These are phyloP conservation scores for Ogataea philodendri DNA, from an alignment of 805 yeast species.

Conservation along the genomic window DNA sequence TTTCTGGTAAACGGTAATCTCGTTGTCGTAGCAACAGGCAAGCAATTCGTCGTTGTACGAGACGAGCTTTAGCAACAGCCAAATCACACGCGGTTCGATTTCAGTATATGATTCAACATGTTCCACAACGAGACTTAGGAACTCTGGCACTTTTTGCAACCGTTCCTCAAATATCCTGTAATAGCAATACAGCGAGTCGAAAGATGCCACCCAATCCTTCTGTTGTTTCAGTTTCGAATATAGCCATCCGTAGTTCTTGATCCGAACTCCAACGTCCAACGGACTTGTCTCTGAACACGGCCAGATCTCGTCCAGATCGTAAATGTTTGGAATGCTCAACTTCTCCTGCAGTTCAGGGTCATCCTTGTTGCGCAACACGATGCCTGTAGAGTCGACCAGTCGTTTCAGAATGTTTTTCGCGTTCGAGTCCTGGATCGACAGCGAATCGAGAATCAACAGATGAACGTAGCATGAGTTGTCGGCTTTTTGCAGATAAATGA, in stretches of 20 bases:
- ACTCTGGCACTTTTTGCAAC: conserved; percentile 18
- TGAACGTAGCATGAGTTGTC: conserved; percentile 52
- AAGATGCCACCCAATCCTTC: conserved; percentile 3
- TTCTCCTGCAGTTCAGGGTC: conserved; percentile 13
- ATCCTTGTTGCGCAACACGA: conserved; percentile 13
- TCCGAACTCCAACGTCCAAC: conserved; percentile 17
- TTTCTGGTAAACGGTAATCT: conserved; percentile 18
- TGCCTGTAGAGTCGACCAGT: conserved; percentile 28
- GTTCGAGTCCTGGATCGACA: conserved; percentile 51
- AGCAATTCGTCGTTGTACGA: conserved; percentile 23
- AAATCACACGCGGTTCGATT: conserved; percentile 15
- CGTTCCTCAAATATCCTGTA: conserved; percentile 21
- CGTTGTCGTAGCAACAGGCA: conserved; percentile 16
- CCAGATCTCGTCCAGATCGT: conserved; percentile 17
- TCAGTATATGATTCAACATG: conserved; percentile 11
- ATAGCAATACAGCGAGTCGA: conserved; percentile 14
- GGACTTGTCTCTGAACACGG: conserved; percentile 11
- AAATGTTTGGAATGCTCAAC: conserved; percentile 5
- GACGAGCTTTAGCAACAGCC: conserved; percentile 23
- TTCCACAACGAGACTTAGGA: conserved; percentile 18
- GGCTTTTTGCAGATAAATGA: conserved; percentile 59
- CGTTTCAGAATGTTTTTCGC: conserved; percentile 32
- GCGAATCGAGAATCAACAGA: conserved; percentile 52
- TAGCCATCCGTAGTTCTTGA: conserved; percentile 14
- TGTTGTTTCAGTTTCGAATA: conserved; percentile 8